Evolutionary conservation across 1,284 basidiomycete genomes (phyloP), one percentile per base, ranked within the genome.

Genomic region (Ceratobasidium sp.): DNA sequence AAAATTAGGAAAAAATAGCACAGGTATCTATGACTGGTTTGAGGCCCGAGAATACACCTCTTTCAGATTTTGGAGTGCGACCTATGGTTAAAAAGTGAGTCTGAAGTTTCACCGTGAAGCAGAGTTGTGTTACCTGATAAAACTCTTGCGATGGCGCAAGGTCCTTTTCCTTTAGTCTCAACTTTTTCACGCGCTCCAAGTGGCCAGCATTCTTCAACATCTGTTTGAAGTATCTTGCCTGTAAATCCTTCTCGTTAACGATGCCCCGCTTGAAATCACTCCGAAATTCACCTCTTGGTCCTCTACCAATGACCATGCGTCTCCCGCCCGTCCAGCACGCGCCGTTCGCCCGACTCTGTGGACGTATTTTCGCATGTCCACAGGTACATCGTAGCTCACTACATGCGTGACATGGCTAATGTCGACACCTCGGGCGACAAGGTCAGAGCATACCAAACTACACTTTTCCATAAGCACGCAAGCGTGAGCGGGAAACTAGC

Each of bases 291-390:
- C 94, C 87, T 98, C 96, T 81, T 98, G 96, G 79, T 95, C 93
- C 83, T 99, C 97, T 3, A 98, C 94, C 75, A 99, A 82, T 1
- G 92, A 94, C 96, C 96, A 99, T 0, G 95, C 95, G 75, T 92
- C 88, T 3, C 97, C 97, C 14, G 83, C 82, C 55, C 92, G 86
- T 0, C 95, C 95, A 1, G 97, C 97, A 73, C 97, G 88, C 2
- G 97, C 97, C 0, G 97, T 98, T 47, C 97, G 87, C 21, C 97
- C 97, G 0, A 96, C 96, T 58, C 97, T 91, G 81, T 99, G 97
- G 21, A 99, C 94, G 79, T 99, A 98, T 81, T 98, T 98, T 62
- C 94, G 89, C 87, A 98, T 94, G 79, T 98, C 97, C n/a, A 98
- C 87, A 0, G 97, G 96, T 1, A 90, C 90, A 81, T 98, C 97